These are phyloP conservation scores for Cunninghamia lanceolata DNA, from an alignment of 75 land plant genomes.

Conservation along the genomic window DNA sequence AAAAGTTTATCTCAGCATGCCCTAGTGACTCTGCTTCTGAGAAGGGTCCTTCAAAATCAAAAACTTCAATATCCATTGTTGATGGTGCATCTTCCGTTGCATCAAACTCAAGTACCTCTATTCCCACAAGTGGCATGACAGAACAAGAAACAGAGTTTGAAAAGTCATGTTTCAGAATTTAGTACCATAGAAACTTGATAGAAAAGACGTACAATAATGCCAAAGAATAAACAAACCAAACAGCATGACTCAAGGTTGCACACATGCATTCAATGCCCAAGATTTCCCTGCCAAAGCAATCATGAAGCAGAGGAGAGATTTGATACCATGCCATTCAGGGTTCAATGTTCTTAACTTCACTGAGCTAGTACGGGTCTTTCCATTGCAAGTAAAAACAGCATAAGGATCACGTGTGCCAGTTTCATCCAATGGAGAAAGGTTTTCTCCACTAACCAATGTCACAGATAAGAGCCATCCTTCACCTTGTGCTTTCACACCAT, in stretches of 20 bases:
- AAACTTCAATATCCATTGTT: constrained; percentile 78
- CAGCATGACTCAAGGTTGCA: not conserved
- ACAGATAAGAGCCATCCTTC: constrained; percentile 92
- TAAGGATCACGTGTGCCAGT: constrained; percentile 60
- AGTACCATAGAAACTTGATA: not conserved
- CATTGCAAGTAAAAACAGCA: constrained; percentile 87
- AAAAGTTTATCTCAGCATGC: constrained; percentile 79
- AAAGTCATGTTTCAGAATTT: constrained; percentile 6
- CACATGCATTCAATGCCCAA: not conserved
- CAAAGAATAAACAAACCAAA: not conserved
- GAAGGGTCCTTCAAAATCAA: constrained; percentile 92
- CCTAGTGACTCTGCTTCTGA: constrained; percentile 74
- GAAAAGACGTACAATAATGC: not conserved
- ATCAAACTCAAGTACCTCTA: constrained; percentile 94
- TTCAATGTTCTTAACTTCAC: constrained; percentile 68
- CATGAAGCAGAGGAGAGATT: constrained; percentile 1
- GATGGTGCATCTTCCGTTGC: constrained; percentile 91
- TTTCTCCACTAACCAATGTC: constrained; percentile 64
- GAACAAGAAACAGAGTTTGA: not conserved
- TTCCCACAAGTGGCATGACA: constrained; percentile 8
- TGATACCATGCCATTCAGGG: constrained; percentile 85
- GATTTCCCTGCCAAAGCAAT: not conserved
- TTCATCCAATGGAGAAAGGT: constrained; percentile 34
- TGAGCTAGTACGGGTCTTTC: constrained; percentile 82
- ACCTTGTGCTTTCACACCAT: constrained; percentile 77